Percentiles rank a stretch among this genome's conserved stretches.
Evolutionary conservation across 1,139 yeast species (phyloP).

Genomic region (Kodamaea anthophila): DNA sequence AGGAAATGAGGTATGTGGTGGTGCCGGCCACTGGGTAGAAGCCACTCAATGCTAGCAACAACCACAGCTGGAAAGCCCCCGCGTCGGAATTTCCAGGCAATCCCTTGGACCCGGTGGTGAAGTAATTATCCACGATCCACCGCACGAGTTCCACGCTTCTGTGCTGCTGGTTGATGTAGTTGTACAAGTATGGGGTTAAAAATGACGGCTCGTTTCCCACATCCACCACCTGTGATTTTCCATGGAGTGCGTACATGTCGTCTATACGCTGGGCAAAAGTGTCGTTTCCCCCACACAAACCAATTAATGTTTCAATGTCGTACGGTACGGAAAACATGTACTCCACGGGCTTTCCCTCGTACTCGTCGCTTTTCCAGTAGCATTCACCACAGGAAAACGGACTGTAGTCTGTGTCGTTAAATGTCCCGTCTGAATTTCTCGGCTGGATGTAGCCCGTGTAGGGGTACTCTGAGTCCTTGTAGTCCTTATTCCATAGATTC

Average conservation of each 20-base stretch:
- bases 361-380: constrained; percentile 27
- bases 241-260: constrained; percentile 30
- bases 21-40: constrained; percentile 35
- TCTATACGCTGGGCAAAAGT: constrained; percentile 25
- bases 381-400: constrained; percentile 27
- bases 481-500: constrained; percentile 28
- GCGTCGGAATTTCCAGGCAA: constrained; percentile 37
- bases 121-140: constrained; percentile 24
- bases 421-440: constrained; percentile 23
- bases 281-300: constrained; percentile 22
- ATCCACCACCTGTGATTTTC: constrained; percentile 20
- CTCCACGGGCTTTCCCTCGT: constrained; percentile 26
- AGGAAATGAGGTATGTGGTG: constrained; percentile 26
- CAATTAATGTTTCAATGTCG: constrained; percentile 24
- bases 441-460: constrained; percentile 30
- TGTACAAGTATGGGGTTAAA: constrained; percentile 27
- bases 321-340: constrained; percentile 31
- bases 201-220: constrained; percentile 34
- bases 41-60: constrained; percentile 29
- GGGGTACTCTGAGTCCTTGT: constrained; percentile 22
- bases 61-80: constrained; percentile 38
- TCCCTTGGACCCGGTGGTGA: constrained; percentile 19
- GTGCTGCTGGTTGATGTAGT: constrained; percentile 22
- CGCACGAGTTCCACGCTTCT: constrained; percentile 27
- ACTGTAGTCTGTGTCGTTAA: constrained; percentile 18